These are phyloP conservation scores for Trichoderma koningiopsis DNA, from an alignment of 2,329 filamentous ascomycete species.

Conservation along the genomic window DNA sequence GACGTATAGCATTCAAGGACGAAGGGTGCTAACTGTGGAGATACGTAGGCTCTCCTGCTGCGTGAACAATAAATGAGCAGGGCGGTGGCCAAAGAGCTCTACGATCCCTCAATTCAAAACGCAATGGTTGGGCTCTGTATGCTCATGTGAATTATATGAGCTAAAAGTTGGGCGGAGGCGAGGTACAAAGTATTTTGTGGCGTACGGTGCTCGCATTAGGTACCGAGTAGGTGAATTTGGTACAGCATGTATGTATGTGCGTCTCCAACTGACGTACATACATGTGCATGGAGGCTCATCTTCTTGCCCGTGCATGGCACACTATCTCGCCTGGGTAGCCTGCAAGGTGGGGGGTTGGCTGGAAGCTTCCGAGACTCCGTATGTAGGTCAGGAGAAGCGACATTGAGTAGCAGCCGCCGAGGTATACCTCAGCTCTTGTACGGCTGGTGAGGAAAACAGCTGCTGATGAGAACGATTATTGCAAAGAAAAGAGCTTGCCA, in stretches of 20 bases:
- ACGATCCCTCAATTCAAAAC: background rate
- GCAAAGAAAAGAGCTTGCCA: background rate
- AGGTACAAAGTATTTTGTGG: background rate
- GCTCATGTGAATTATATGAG: background rate
- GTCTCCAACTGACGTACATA: constrained; percentile 21
- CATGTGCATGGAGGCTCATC: constrained; percentile 21
- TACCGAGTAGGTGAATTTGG: background rate
- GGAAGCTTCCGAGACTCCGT: constrained; percentile 1
- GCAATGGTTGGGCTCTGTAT: background rate
- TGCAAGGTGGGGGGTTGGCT: constrained; percentile 19
- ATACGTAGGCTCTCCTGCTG: constrained; percentile 32
- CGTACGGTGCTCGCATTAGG: background rate
- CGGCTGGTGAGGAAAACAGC: background rate
- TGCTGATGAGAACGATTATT: background rate
- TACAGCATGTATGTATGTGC: background rate
- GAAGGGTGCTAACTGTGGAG: background rate
- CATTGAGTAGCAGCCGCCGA: background rate
- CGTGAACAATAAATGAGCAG: background rate
- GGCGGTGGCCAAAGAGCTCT: background rate
- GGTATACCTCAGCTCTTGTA: background rate
- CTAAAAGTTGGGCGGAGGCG: background rate
- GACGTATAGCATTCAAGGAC: constrained; percentile 1
- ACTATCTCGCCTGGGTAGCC: background rate
- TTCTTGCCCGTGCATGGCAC: constrained; percentile 18
- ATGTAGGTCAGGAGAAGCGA: constrained; percentile 4